These are phyloP conservation scores for Dentiscutata heterogama DNA, from an alignment of 371 early-diverging fungal genomes.

Conservation along the genomic window DNA sequence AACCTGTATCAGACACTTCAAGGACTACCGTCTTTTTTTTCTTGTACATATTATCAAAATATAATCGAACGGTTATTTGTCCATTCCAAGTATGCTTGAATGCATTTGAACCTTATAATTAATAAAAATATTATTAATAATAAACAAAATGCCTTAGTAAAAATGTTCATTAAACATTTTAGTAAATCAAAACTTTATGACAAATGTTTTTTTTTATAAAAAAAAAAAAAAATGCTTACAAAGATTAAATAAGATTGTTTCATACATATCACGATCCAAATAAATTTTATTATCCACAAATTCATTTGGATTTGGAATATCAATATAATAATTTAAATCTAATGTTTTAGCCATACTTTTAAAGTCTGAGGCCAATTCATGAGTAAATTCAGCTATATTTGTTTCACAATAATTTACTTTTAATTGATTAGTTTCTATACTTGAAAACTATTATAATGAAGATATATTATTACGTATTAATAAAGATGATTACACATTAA, in stretches of 20 bases:
- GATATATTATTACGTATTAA: background rate
- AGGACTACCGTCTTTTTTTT: constrained; percentile 47
- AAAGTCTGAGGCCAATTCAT: constrained; percentile 56
- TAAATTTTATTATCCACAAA: constrained; percentile 46
- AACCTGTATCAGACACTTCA: constrained; percentile 50
- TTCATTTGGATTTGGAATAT: constrained; percentile 48
- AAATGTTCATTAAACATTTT: background rate
- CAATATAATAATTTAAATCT: constrained; percentile 47
- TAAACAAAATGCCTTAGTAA: background rate
- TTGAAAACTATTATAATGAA: background rate
- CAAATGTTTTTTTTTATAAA: too few species aligned
- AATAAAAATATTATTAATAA: too few species aligned
- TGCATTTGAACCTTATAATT: constrained; percentile 56
- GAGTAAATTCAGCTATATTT: constrained; percentile 54
- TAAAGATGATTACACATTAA: background rate
- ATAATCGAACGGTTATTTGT: constrained; percentile 51
- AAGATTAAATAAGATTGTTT: constrained; percentile 59
- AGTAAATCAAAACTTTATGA: background rate
- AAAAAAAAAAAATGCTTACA: constrained; percentile 9
- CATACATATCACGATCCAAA: constrained; percentile 60
- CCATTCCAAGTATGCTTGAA: constrained; percentile 57
- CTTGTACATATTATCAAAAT: constrained; percentile 44
- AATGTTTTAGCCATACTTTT: constrained; percentile 54
- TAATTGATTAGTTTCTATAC: constrained; percentile 57
- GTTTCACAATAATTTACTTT: constrained; percentile 57